Evolutionary conservation across 768 basidiomycete genomes (phyloP).

Genomic region (Strobilomyces dryophilus): DNA sequence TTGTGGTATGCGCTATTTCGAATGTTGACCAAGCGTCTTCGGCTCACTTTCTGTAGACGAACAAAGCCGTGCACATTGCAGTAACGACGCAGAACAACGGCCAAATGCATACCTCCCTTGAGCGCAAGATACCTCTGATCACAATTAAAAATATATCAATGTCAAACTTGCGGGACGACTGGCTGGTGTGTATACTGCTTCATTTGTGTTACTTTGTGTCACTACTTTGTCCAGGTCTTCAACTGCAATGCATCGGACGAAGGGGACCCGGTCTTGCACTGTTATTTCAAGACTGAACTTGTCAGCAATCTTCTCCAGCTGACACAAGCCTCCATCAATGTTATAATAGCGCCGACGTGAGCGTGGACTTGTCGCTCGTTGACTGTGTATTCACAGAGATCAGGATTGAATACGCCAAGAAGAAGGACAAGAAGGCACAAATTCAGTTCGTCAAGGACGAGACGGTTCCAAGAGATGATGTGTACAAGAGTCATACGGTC

Average conservation of each 20-base stretch:
- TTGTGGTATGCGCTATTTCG: slow-evolving; percentile 60
- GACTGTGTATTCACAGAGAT: slow-evolving; percentile 11
- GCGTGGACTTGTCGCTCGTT: slow-evolving; percentile 27
- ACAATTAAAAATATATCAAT: slow-evolving; percentile 84
- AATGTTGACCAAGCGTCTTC: background rate
- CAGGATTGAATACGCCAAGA: slow-evolving; percentile 89
- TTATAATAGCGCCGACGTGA: slow-evolving; percentile 75
- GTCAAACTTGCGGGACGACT: slow-evolving; percentile 91
- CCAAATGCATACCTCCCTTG: slow-evolving; percentile 50
- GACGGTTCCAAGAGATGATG: slow-evolving; percentile 67
- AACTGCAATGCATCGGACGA: slow-evolving; percentile 82
- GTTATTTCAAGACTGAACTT: slow-evolving; percentile 95
- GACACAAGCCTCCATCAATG: slow-evolving; percentile 69
- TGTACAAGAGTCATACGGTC: slow-evolving; percentile 92
- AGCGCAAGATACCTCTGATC: slow-evolving; percentile 85
- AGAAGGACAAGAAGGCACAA: slow-evolving; percentile 89
- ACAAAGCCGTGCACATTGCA: slow-evolving; percentile 79
- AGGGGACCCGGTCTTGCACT: slow-evolving; percentile 89
- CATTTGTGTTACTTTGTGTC: background rate
- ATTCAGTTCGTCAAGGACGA: slow-evolving; percentile 93
- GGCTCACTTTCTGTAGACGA: slow-evolving; percentile 19
- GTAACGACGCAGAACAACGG: slow-evolving; percentile 63
- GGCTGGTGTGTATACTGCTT: slow-evolving; percentile 60
- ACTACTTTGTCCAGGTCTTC: slow-evolving; percentile 51
- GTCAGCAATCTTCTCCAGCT: slow-evolving; percentile 75